Base-by-base conservation (phyloP, 2,329 filamentous ascomycete genomes). In the Colletotrichum eleusines region DNA sequence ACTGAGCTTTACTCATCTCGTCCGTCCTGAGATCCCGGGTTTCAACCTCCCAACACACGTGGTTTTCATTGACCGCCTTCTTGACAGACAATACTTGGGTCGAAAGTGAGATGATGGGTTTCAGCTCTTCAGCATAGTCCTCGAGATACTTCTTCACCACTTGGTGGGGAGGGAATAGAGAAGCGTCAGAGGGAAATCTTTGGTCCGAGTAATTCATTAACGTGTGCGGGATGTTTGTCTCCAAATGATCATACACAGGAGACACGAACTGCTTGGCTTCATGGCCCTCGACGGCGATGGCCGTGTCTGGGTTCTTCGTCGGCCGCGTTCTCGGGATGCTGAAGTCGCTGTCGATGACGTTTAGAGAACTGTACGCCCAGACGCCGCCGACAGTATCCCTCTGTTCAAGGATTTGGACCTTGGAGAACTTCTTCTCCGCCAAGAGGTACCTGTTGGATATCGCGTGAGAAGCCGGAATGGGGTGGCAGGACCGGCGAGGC, bases 141-240 rank as follows among this genome's bases (percentile, higher is more conserved):
- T 90, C 81, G 3, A 95, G 83, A 75, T 95, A 95, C 50, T 86
- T 75, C 67, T 89, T 83, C 3, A 95, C 91, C 3, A 84, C 84
- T 51, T 85, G 80, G 74, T 93, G 90, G 12, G 81, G 84, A 0
- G 93, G 93, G 72, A 94, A 94, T 1, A 94, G 82, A 65, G 90
- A 87, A 11, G 85, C 83, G 11, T 88, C 84, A 8, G 83, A 73
- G 0, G 87, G 84, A 75, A 92, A 93, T 1, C 84, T 77, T 3
- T 86, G 82, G 71, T 93, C 90, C 0, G 88, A 88, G 76, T 89
- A 94, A 14, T 85, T 84, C 92, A 95, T 95, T 40, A 95, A 78
- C 0, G 84, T 83, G 68, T 91, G 87, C 0, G 92, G 92, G 44
- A 95, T 92, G 78, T 95, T 95, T 1, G 92, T 93, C 77, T 94